These are phyloP conservation scores for Fusarium sp. DNA, from an alignment of 2,329 filamentous ascomycete species.

Conservation along the genomic window DNA sequence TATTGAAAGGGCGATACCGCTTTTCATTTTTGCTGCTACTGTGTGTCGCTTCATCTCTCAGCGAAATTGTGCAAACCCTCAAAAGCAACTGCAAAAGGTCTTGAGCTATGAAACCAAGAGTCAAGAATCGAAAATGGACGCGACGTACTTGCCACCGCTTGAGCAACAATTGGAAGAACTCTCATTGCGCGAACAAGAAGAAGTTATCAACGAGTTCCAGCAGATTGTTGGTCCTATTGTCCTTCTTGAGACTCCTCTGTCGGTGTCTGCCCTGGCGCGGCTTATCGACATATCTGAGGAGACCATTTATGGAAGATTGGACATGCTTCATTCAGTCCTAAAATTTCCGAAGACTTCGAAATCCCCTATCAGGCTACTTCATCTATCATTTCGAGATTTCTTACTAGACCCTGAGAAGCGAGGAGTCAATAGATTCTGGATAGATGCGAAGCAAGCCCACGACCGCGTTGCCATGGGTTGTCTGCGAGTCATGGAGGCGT, in stretches of 20 bases:
- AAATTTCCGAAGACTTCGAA: neutral
- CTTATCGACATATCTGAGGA: neutral
- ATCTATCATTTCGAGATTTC: conserved; percentile 57
- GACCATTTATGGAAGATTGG: conserved; percentile 36
- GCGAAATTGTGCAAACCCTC: conserved; percentile 38
- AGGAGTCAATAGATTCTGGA: conserved; percentile 53
- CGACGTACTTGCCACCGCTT: conserved; percentile 40
- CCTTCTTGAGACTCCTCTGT: conserved; percentile 43
- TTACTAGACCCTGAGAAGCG: conserved; percentile 51
- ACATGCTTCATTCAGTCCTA: conserved; percentile 36
- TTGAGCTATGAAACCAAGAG: conserved; percentile 32
- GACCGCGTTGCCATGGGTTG: conserved; percentile 46
- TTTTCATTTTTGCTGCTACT: conserved; percentile 57
- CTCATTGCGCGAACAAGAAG: neutral
- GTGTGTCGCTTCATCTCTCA: conserved; percentile 50
- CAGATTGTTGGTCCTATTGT: conserved; percentile 47
- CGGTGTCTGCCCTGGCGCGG: conserved; percentile 29
- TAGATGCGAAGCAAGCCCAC: conserved; percentile 55
- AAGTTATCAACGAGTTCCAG: conserved; percentile 43
- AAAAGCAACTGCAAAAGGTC: conserved; percentile 43
- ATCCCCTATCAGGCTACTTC: conserved; percentile 19
- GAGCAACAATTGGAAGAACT: conserved; percentile 13
- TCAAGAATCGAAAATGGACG: conserved; percentile 25
- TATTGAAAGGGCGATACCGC: conserved; percentile 49
- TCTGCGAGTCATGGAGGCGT: neutral